Percentiles rank a stretch among this genome's conserved stretches.
phyloP scores from a whole-genome alignment of 108 stramenopile genomes.

The Fragilariopsis cylindrus region DNA sequence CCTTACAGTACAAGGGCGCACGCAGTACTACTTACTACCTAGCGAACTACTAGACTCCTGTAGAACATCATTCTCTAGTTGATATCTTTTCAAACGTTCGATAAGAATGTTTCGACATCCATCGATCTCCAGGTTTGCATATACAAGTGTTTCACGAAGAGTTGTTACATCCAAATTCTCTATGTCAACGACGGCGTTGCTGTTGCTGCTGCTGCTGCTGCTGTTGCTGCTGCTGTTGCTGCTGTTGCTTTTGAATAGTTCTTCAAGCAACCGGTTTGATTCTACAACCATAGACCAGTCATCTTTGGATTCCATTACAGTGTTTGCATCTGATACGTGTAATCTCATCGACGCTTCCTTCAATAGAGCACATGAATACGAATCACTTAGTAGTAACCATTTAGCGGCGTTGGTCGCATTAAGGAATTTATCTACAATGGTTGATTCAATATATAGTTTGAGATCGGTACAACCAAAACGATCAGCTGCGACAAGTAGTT shows the following conservation, averaged over 20 bases:
- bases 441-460: slow-evolving; percentile 15
- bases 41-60: too few relatives aligned
- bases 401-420: neutral
- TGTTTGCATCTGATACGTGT: neutral
- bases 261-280: neutral
- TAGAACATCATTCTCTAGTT: too few relatives aligned
- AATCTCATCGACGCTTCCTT: slow-evolving; percentile 12
- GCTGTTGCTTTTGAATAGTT: neutral
- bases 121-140: neutral
- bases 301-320: neutral
- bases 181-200: neutral
- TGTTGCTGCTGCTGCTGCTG: neutral
- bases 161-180: slow-evolving; percentile 5
- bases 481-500: slow-evolving; percentile 17
- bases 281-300: neutral
- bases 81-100: neutral
- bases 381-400: neutral
- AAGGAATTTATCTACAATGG: slow-evolving; percentile 6
- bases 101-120: slow-evolving; percentile 2
- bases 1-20: too few relatives aligned
- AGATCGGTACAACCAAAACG: slow-evolving; percentile 8
- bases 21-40: too few relatives aligned
- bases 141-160: neutral
- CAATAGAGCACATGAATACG: slow-evolving; percentile 10
- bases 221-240: neutral